A percentile compares a stretch with the other conserved stretches of the same genome.
These are phyloP conservation scores for Termitomyces sp. DNA, from an alignment of 768 basidiomycete genomes.

Conservation along the genomic window DNA sequence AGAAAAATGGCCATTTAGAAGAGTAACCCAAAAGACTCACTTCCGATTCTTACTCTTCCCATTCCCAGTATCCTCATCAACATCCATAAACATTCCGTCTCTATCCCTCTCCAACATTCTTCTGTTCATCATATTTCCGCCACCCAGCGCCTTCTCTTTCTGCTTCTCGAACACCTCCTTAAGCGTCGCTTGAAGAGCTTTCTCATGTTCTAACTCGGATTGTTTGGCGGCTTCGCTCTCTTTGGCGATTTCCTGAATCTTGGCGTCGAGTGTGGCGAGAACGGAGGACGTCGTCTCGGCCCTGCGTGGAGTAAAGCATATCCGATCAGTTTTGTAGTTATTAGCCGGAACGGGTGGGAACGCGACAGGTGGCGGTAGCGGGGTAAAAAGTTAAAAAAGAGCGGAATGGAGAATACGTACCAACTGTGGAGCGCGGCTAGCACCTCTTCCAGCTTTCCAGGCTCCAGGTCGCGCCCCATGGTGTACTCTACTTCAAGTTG, in stretches of 20 bases:
- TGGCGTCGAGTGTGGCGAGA: slow-evolving; percentile 65
- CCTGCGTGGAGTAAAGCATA: slow-evolving; percentile 33
- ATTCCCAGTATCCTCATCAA: slow-evolving; percentile 52
- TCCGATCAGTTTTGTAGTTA: background rate
- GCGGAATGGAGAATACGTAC: slow-evolving; percentile 29
- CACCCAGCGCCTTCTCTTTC: slow-evolving; percentile 47
- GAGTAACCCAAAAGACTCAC: slow-evolving; percentile 30
- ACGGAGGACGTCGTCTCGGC: slow-evolving; percentile 66
- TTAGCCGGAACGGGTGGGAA: background rate
- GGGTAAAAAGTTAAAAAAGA: background rate
- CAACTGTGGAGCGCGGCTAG: slow-evolving; percentile 62
- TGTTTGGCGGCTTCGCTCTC: slow-evolving; percentile 34
- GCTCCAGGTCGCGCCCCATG: slow-evolving; percentile 88
- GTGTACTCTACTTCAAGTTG: slow-evolving; percentile 91
- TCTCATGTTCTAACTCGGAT: slow-evolving; percentile 52
- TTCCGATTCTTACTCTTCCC: slow-evolving; percentile 54
- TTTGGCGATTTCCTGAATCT: slow-evolving; percentile 51
- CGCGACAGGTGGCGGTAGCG: background rate
- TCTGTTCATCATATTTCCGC: slow-evolving; percentile 11
- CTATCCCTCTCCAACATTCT: slow-evolving; percentile 15
- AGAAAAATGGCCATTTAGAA: background rate
- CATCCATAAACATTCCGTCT: slow-evolving; percentile 52
- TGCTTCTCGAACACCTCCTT: slow-evolving; percentile 61
- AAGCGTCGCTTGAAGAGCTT: slow-evolving; percentile 41
- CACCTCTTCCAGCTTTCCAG: slow-evolving; percentile 57